Base-by-base conservation (phyloP, 371 early-diverging fungal genomes). In the Apophysomyces elegans region DNA sequence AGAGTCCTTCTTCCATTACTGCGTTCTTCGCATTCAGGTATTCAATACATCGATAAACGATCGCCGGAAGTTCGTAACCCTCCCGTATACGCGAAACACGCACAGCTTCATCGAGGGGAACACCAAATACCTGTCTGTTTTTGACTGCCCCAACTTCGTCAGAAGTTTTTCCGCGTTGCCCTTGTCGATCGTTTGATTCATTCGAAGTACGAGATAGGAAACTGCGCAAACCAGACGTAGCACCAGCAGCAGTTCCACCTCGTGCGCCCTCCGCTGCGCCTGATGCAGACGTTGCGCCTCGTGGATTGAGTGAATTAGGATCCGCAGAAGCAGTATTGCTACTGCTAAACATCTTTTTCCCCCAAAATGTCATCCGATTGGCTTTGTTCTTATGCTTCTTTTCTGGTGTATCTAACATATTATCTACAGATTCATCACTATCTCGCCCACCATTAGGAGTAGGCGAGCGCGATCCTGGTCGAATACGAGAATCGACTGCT, bases 31-130 rank as follows among this genome's bases (percentile, higher is more conserved):
- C 83, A 65, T 94, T 93, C 43, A 94, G 73, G 65, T 86, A 94
- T 73, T 94, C 94, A 64, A 94, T 90, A 67, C 93, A 91, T 26
- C 94, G 84, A 72, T 86, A 94, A 4, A 94, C 88, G 16, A 94
- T 83, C 0, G 93, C 86, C 7, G 94, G 94, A 36, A 94, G 67
- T 37, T 76, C 77, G 43, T 68, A 73, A 0, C 67, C 67, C 46
- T 71, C 71, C n/a, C 63, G 32, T 0, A 73, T 64, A 14, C 74
- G 64, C 5, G 77, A 73, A 5, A 71, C 69, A 36, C 67, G 67
- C 1, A 76, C 73, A 0, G 77, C 77, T 59, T 69, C 67, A 43
- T 73, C 74, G 7, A 76, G 67, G 1, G 74, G 56, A 0, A 76
- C 74, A 9, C 74, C 74, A 65, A 76, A 76, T 4, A 93, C 87